A percentile compares a stretch with the other conserved stretches of the same genome.
phyloP scores from a whole-genome alignment of 345 rosid genomes.

The Ricinus communis region DNA sequence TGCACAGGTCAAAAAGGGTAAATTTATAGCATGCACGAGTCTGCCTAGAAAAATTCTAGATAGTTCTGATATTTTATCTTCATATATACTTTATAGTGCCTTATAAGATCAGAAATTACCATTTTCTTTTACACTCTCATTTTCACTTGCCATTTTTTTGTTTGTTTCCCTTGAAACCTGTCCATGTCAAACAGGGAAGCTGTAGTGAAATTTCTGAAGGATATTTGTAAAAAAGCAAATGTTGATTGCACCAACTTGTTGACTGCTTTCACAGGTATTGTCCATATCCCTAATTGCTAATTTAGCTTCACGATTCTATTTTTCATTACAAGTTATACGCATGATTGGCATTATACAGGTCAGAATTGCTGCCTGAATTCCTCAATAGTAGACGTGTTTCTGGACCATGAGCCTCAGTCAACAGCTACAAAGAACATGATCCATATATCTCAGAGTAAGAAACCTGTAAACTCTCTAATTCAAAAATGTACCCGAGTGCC shows the following conservation, averaged over 20 bases:
- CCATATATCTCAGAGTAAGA: conserved; percentile 60
- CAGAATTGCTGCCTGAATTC: conserved; percentile 60
- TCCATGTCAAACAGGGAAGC: conserved; percentile 29
- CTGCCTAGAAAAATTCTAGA: too few species aligned
- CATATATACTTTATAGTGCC: too few species aligned
- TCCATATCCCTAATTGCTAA: background rate
- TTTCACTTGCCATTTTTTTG: background rate
- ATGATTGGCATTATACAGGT: conserved; percentile 27
- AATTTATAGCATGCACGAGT: too few species aligned
- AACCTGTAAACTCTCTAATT: background rate
- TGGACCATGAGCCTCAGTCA: conserved; percentile 54
- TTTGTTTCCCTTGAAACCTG: background rate
- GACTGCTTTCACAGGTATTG: conserved; percentile 49
- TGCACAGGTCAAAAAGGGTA: too few species aligned
- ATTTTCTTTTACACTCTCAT: too few species aligned
- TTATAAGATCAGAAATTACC: too few species aligned
- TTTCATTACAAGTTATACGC: background rate
- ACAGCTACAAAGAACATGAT: conserved; percentile 56
- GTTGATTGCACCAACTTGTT: conserved; percentile 46
- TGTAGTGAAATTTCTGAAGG: conserved; percentile 33
- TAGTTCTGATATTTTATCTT: too few species aligned
- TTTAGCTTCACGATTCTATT: background rate
- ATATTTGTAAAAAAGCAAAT: conserved; percentile 36
- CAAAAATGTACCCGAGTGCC: too few species aligned
- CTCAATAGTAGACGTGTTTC: conserved; percentile 33